Conservation (phyloP, 129 eudicot species). For the Ambrosia artemisiifolia region DNA sequence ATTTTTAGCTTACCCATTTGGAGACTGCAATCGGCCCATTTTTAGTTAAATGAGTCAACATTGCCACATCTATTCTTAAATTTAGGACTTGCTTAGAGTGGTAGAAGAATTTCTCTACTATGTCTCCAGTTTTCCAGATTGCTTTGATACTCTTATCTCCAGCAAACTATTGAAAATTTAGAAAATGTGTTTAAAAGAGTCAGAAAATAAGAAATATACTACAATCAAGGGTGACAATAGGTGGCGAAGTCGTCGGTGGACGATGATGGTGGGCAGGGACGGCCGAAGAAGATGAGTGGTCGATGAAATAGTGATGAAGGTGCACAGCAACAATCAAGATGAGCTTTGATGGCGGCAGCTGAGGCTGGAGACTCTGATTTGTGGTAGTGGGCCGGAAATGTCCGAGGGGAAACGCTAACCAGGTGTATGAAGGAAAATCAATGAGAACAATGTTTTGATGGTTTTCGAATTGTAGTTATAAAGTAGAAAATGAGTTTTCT, state of each 20-base stretch:
- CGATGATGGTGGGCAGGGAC: neutral
- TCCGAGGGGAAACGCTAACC: neutral
- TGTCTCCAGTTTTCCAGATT: neutral
- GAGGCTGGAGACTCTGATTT: neutral
- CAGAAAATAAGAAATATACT: neutral
- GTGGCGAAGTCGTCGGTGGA: neutral
- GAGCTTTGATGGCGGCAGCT: neutral
- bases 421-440: neutral
- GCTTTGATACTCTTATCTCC: neutral
- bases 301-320: no score
- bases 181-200: neutral
- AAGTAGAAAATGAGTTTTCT: neutral
- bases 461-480: neutral
- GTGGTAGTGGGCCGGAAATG: neutral
- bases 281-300: neutral
- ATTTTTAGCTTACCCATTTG: neutral
- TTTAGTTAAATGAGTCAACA: neutral
- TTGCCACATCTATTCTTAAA: neutral
- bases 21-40: neutral
- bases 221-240: neutral
- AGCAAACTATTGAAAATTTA: neutral
- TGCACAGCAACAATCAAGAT: neutral
- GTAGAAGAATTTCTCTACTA: neutral
- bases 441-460: neutral
- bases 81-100: neutral